These are phyloP conservation scores for Volvox africanus DNA, from an alignment of 139 green algal species.

Conservation along the genomic window DNA sequence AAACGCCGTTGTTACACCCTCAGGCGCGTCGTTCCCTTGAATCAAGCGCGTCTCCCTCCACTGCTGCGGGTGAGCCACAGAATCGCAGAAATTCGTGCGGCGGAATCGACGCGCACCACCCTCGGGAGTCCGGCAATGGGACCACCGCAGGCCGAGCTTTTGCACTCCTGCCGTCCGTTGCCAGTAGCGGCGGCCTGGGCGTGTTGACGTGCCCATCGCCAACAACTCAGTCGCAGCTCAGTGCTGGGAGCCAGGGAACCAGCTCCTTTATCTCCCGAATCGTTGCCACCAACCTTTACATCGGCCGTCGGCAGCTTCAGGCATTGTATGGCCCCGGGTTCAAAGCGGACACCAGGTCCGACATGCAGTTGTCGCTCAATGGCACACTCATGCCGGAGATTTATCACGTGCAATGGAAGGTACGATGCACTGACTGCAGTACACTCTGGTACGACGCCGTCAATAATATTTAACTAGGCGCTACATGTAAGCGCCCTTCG, in stretches of 20 bases:
- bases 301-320: slow-evolving; percentile 39
- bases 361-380: slow-evolving; percentile 27
- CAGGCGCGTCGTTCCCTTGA: background rate
- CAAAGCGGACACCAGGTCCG: background rate
- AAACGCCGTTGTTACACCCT: background rate
- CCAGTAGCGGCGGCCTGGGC: background rate
- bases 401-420: slow-evolving; percentile 30
- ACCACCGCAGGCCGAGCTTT: too few species aligned
- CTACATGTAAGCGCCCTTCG: too few species aligned
- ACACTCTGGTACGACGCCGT: background rate
- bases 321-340: slow-evolving; percentile 33
- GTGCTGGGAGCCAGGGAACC: background rate
- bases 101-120: too few species aligned
- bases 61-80: too few species aligned
- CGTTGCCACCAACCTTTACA: slow-evolving; percentile 42
- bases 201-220: background rate
- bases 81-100: too few species aligned
- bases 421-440: background rate
- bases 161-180: background rate
- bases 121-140: too few species aligned
- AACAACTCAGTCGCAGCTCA: background rate
- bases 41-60: background rate
- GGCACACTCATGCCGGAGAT: background rate
- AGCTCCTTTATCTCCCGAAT: slow-evolving; percentile 23
- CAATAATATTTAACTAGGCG: too few species aligned